These are phyloP conservation scores for Logfia minima DNA, from an alignment of 129 eudicot genomes.

Conservation along the genomic window DNA sequence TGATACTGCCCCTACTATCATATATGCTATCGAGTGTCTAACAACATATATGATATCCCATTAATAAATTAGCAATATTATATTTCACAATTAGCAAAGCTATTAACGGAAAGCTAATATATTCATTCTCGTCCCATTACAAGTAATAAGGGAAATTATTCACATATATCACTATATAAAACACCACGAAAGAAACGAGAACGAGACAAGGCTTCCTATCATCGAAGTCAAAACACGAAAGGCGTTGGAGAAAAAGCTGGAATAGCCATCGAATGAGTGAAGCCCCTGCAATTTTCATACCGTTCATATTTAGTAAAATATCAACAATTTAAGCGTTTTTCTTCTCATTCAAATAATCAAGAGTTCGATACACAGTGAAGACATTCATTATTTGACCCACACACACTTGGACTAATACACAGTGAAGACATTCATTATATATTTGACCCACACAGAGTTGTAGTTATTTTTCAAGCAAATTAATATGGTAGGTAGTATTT, in stretches of 20 bases:
- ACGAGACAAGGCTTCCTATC: background rate
- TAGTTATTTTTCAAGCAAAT: no score
- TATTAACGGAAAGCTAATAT: no score
- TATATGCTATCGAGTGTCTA: no score
- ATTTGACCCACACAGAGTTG: background rate
- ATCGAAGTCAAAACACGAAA: conserved; percentile 30
- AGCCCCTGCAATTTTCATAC: conserved; percentile 24
- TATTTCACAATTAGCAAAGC: no score
- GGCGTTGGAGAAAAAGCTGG: conserved; percentile 42
- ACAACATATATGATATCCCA: no score
- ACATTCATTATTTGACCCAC: background rate
- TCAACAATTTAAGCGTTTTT: background rate
- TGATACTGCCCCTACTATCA: no score
- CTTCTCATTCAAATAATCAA: no score
- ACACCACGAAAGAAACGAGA: conserved; percentile 14
- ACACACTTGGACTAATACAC: background rate
- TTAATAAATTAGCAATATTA: no score
- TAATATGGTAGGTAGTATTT: no score
- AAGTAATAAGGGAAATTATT: background rate
- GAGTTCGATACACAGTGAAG: background rate
- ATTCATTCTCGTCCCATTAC: background rate
- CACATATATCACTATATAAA: conserved; percentile 12
- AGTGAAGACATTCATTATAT: background rate
- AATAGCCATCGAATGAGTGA: conserved; percentile 35
- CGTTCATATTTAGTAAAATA: no score